Base-by-base conservation (phyloP, 352 stramenopile species). In the Elongisporangium anandrum region DNA sequence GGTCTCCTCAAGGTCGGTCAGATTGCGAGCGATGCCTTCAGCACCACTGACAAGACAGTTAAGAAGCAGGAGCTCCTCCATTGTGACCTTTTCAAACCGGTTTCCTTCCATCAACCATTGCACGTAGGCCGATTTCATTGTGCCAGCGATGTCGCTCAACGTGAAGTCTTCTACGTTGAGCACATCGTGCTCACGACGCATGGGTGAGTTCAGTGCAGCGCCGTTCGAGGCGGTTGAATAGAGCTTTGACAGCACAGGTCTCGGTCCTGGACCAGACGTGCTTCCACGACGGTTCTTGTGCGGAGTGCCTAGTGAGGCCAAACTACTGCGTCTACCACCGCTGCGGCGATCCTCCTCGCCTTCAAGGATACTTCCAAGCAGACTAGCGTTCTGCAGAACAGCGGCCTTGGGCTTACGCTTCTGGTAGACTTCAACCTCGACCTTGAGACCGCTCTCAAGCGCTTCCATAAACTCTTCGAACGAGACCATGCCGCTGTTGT, bases 381-480 rank as follows among this genome's bases (percentile, higher is more conserved):
- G 48, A 21, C 8, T 52, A 4, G 48, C 48, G 17, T 52, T 21
- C n/a, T 52, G 19, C 1, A 68, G 56, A 12, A 60, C 63, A 3
- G 59, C 45, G n/a, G 19, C 48, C 48, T 52, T 52, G 2, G 66
- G 66, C 59, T 73, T 73, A 1, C 66, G 65, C 22, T 70, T 73
- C n/a, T 77, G 72, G 61, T 85, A 91, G 52, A 92, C 80, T 54
- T 92, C 76, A 0, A 92, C 82, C 29, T 92, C 74, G 3, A 92
- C 69, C 57, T 92, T 88, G 3, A 92, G 62, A 0, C 82, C 82
- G 55, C 84, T 81, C 56, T 92, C 77, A 0, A 92, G 62, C 13
- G 82, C 82, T 21, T 86, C 71, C 65, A 88, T 89, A 50, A 92
- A 92, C 64, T 92, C 82, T 8, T 92, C 82, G n/a, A 92, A 90